Conservation (phyloP, 2,329 filamentous ascomycete genomes). For the Paecilomyces formosus region DNA sequence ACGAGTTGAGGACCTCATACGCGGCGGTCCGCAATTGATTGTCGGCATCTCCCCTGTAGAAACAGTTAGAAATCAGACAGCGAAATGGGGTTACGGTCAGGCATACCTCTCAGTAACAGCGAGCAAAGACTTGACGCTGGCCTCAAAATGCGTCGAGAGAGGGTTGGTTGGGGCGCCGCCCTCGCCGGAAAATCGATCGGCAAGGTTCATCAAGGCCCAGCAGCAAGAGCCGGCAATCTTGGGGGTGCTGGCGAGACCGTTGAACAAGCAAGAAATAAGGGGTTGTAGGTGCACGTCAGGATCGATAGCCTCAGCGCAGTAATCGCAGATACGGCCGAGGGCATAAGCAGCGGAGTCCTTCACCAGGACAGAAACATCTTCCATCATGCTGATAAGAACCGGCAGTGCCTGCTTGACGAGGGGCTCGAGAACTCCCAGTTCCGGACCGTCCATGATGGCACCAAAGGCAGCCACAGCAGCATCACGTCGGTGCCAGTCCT, state of each 20-base stretch:
- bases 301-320: conserved; percentile 86
- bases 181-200: conserved; percentile 89
- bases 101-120: conserved; percentile 67
- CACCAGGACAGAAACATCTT: conserved; percentile 81
- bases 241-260: conserved; percentile 78
- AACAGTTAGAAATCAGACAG: neutral
- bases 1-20: conserved; percentile 93
- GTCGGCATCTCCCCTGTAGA: conserved; percentile 59
- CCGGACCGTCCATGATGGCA: conserved; percentile 97
- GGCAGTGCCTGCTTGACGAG: conserved; percentile 93
- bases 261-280: conserved; percentile 82
- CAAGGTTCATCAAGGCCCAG: conserved; percentile 97
- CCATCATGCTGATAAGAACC: conserved; percentile 86
- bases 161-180: conserved; percentile 71
- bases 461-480: conserved; percentile 95
- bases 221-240: conserved; percentile 99
- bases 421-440: conserved; percentile 83
- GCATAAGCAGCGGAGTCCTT: conserved; percentile 95
- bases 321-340: conserved; percentile 90
- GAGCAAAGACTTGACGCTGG: conserved; percentile 79
- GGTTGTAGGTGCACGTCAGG: conserved; percentile 72
- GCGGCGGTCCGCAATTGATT: conserved; percentile 87
- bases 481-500: conserved; percentile 93
- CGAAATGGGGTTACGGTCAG: neutral
- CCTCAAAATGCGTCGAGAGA: conserved; percentile 85